phyloP scores from a whole-genome alignment of 1,284 basidiomycete species.

The Tremellales sp. region DNA sequence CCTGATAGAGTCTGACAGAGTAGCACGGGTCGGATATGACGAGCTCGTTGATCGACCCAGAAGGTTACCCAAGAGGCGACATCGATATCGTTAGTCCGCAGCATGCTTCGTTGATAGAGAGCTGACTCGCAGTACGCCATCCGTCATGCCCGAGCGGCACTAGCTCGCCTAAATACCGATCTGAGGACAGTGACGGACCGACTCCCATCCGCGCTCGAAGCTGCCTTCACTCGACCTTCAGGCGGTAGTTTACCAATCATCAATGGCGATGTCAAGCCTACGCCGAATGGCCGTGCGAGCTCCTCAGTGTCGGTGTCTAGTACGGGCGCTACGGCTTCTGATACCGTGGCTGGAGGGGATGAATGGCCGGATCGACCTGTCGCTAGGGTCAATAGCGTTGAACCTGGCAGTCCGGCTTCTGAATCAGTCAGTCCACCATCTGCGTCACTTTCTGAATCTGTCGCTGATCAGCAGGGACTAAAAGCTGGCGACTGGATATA shows the following conservation, averaged over 20 bases:
- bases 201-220: conserved; percentile 63
- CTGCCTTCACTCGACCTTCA: conserved; percentile 48
- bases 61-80: conserved; percentile 75
- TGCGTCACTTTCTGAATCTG: neutral
- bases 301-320: too few species aligned
- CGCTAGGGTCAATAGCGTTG: conserved; percentile 72
- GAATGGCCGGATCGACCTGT: conserved; percentile 50
- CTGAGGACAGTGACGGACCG: conserved; percentile 61
- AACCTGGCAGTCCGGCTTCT: conserved; percentile 70
- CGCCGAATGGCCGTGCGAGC: too few species aligned
- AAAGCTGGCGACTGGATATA: conserved; percentile 65
- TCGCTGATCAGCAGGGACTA: conserved; percentile 59
- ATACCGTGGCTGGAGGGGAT: conserved; percentile 2
- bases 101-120: neutral
- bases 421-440: conserved; percentile 61
- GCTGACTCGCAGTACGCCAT: conserved; percentile 58
- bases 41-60: conserved; percentile 72
- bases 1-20: conserved; percentile 1
- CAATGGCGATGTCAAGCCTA: too few species aligned
- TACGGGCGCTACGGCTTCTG: too few species aligned
- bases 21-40: too few species aligned
- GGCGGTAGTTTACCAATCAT: too few species aligned
- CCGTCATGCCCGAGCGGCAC: conserved; percentile 56
- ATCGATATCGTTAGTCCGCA: conserved; percentile 56
- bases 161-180: conserved; percentile 64